A percentile compares a stretch with the other conserved stretches of the same genome.
phyloP scores from a whole-genome alignment of 2,329 filamentous ascomycete genomes.

The Trichophyton mentagrophytes region DNA sequence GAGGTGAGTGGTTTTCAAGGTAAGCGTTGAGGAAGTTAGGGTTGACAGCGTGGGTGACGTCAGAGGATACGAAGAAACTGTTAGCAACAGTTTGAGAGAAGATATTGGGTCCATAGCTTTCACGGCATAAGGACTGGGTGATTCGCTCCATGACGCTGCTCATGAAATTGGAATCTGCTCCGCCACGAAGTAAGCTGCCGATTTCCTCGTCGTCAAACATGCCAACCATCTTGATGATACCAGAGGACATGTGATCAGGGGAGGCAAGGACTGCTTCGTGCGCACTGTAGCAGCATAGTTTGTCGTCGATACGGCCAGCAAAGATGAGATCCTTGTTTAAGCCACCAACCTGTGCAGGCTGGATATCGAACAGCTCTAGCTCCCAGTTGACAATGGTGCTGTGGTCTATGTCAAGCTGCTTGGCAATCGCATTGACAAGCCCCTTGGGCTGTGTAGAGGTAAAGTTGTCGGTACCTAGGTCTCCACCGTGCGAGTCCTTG shows the following conservation, averaged over 20 bases:
- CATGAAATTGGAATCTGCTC: conserved; percentile 79
- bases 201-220: conserved; percentile 98
- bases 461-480: conserved; percentile 38
- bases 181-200: conserved; percentile 78
- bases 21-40: conserved; percentile 83
- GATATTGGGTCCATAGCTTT: conserved; percentile 39
- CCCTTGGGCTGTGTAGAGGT: conserved; percentile 70
- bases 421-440: conserved; percentile 70
- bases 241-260: conserved; percentile 36
- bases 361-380: conserved; percentile 82
- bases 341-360: conserved; percentile 71
- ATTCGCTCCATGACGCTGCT: conserved; percentile 68
- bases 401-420: conserved; percentile 62
- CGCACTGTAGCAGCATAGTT: conserved; percentile 89
- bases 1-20: conserved; percentile 71
- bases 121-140: conserved; percentile 48
- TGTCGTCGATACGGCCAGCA: conserved; percentile 90
- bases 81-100: conserved; percentile 76
- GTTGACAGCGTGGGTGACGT: conserved; percentile 88
- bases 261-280: conserved; percentile 68
- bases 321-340: conserved; percentile 90
- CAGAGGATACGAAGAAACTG: conserved; percentile 82
- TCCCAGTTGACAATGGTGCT: conserved; percentile 87
- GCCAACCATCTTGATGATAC: conserved; percentile 78
- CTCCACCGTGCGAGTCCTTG: conserved; percentile 23